These are phyloP conservation scores for Termitomyces sp. DNA, from an alignment of 768 basidiomycete genomes.

Conservation along the genomic window DNA sequence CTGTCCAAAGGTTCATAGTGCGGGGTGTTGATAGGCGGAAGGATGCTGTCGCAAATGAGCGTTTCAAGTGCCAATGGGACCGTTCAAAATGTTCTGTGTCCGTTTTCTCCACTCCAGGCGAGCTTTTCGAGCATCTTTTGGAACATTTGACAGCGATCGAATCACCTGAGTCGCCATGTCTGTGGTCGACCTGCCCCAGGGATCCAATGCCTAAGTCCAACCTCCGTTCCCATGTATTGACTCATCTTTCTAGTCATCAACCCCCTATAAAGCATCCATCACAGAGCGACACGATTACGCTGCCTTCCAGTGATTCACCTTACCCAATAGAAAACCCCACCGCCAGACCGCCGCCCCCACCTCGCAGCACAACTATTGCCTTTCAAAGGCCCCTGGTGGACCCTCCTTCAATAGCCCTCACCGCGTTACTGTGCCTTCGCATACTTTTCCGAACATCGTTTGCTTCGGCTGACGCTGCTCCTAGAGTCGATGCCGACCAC, in stretches of 20 bases:
- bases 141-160: constrained; percentile 52
- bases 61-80: constrained; percentile 80
- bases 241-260: constrained; percentile 68
- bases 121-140: constrained; percentile 73
- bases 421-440: constrained; percentile 79
- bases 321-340: constrained; percentile 67
- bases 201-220: constrained; percentile 43
- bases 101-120: constrained; percentile 51
- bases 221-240: constrained; percentile 69
- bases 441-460: constrained; percentile 82
- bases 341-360: constrained; percentile 65
- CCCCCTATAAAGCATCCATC: constrained; percentile 58
- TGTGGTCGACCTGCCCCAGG: constrained; percentile 70
- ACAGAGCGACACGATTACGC: constrained; percentile 72
- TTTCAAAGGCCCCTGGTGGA: constrained; percentile 60
- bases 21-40: constrained; percentile 77
- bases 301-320: constrained; percentile 52
- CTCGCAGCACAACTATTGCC: constrained; percentile 58
- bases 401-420: constrained; percentile 72
- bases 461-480: constrained; percentile 63
- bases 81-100: constrained; percentile 51
- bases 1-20: constrained; percentile 80
- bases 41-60: constrained; percentile 53
- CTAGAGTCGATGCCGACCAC: constrained; percentile 76
- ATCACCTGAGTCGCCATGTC: constrained; percentile 49